Base-by-base conservation (phyloP, 129 eudicot species). In the Scalesia atractyloides region DNA sequence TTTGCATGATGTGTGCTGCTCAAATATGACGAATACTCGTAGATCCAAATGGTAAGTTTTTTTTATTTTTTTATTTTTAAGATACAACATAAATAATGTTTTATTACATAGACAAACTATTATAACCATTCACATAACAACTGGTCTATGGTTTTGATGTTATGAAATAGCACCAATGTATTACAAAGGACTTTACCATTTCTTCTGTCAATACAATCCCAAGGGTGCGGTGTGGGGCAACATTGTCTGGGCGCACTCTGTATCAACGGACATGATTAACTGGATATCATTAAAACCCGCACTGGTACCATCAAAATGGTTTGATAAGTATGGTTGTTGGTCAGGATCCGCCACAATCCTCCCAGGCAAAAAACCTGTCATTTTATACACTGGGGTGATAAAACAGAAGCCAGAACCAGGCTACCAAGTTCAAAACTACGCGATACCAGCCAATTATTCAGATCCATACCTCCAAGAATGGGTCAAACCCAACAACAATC, bases 231-330 rank as follows among this genome's bases (percentile, higher is more conserved):
- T 81, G 0, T 88, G 90, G 90, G 96, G 96, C 22, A 88, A 91
- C 76, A 84, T 88, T 16, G 86, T 86, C 26, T 91, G 97, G 97
- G 97, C 87, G 20, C 96, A 91, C 68, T 88, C 97, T 0, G 82
- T 86, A 0, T 91, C 97, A 1, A 65, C 54, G 22, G 97, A 91
- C 83, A 13, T 91, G 53, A 86, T 91, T 64, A 91, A 91, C 68
- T 91, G 97, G 96, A 66, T 44, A 0, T 67, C 79, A 20, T 52
- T 88, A 5, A 78, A 80, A 43, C 90, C 80, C 2, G 92, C 96
- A 16, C 54, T 91, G 19, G 64, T 53, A 67, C 87, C 92, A 16
- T 75, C 92, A 15, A 79, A 82, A 66, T 87, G 88, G 30, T 91
- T 86, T 34, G 97, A 91, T 67, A 72, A 73, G 46, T 84, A 58